phyloP scores from a whole-genome alignment of 2,329 filamentous ascomycete genomes.

The Biscogniauxia sp. region DNA sequence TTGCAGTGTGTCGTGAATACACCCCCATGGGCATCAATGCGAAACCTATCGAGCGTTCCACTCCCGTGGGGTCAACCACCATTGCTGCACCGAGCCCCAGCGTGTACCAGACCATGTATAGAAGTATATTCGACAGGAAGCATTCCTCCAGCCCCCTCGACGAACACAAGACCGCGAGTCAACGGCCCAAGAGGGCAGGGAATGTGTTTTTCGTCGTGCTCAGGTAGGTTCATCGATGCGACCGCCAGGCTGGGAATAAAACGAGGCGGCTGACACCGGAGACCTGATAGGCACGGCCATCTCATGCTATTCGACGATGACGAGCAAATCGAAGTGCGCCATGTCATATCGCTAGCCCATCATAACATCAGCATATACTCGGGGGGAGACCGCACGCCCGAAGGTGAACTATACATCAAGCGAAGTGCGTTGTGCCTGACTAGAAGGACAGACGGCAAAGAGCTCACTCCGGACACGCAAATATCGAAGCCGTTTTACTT shows the following conservation, averaged over 20 bases:
- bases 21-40: constrained; percentile 88
- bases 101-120: constrained; percentile 97
- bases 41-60: constrained; percentile 83
- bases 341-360: constrained; percentile 89
- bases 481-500: constrained; percentile 83
- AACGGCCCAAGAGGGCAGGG: constrained; percentile 63
- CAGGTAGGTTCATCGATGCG: constrained; percentile 53
- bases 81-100: constrained; percentile 81
- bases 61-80: constrained; percentile 71
- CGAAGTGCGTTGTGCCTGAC: constrained; percentile 81
- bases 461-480: constrained; percentile 53
- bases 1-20: constrained; percentile 92
- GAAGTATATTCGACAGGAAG: constrained; percentile 89
- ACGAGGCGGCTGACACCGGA: constrained; percentile 5
- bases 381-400: constrained; percentile 73
- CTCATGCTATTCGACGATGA: constrained; percentile 97
- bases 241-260: not conserved
- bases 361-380: constrained; percentile 84
- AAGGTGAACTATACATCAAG: constrained; percentile 95
- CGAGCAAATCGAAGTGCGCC: constrained; percentile 90
- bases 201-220: constrained; percentile 94
- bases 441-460: constrained; percentile 57
- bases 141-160: constrained; percentile 46
- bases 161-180: constrained; percentile 45
- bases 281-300: constrained; percentile 73